Percentiles rank a stretch among this genome's conserved stretches.
phyloP scores from a whole-genome alignment of 1,139 yeast species.

The Taphrina populina region DNA sequence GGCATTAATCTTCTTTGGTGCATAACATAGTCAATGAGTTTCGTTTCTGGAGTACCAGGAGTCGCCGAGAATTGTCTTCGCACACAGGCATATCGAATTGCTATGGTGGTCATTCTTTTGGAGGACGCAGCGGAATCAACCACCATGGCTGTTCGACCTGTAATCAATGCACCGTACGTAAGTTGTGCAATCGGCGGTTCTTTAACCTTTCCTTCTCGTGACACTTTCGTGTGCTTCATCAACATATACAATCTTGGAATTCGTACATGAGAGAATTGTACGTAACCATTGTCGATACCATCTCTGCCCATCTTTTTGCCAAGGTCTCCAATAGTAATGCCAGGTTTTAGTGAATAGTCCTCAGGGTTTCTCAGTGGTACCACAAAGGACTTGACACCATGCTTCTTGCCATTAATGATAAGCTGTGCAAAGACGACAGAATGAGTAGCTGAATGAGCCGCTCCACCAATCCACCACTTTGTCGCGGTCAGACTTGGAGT shows the following conservation, averaged over 20 bases:
- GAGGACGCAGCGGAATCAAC: constrained; percentile 77
- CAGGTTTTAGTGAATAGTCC: constrained; percentile 67
- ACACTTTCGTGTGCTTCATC: constrained; percentile 74
- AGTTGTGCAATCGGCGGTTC: constrained; percentile 78
- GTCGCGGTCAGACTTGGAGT: constrained; percentile 92
- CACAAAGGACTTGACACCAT: constrained; percentile 88
- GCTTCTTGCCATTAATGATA: constrained; percentile 84
- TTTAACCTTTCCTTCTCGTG: constrained; percentile 64
- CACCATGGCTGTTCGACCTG: constrained; percentile 89
- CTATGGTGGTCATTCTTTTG: constrained; percentile 77
- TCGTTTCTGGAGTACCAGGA: constrained; percentile 22
- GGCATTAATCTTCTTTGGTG: constrained; percentile 33
- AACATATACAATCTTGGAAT: constrained; percentile 83
- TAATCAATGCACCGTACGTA: constrained; percentile 79
- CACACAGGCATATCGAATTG: constrained; percentile 82
- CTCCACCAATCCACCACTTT: constrained; percentile 99
- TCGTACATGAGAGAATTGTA: constrained; percentile 71
- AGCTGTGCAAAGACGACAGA: constrained; percentile 77
- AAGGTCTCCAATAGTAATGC: constrained; percentile 82
- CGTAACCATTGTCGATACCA: constrained; percentile 92
- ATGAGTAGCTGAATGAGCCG: constrained; percentile 90
- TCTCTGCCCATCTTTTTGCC: constrained; percentile 59
- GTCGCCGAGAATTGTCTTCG: constrained; percentile 67
- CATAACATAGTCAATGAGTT: constrained; percentile 28
- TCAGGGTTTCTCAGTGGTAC: constrained; percentile 78